A percentile compares a stretch with the other conserved stretches of the same genome.
Conservation (phyloP, 2,329 filamentous ascomycete species). For the Blastomyces parvus region DNA sequence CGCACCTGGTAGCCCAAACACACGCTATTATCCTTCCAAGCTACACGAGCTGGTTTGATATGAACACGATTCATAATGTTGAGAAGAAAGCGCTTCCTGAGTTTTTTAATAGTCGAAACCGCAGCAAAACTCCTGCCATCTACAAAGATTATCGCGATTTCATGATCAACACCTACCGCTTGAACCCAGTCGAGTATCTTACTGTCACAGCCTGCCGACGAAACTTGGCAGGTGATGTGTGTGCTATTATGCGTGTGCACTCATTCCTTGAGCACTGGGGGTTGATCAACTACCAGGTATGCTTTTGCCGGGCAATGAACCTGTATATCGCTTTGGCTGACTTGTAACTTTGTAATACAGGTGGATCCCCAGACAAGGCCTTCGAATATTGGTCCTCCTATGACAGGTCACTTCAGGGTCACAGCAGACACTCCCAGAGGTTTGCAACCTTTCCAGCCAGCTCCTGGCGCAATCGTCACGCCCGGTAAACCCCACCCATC, state of each 20-base stretch:
- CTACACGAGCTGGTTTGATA: conserved; percentile 98
- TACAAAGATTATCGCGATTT: conserved; percentile 99
- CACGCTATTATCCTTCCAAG: conserved; percentile 94
- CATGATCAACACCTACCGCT: conserved; percentile 98
- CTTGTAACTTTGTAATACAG: conserved; percentile 41
- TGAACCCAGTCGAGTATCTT: conserved; percentile 92
- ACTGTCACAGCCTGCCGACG: conserved; percentile 93
- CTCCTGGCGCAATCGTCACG: conserved; percentile 59
- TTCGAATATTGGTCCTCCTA: conserved; percentile 89
- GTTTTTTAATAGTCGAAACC: conserved; percentile 97
- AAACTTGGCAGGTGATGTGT: conserved; percentile 93
- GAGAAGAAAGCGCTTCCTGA: conserved; percentile 93
- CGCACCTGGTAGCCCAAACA: conserved; percentile 85
- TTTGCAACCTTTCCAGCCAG: conserved; percentile 89
- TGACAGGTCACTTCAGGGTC: conserved; percentile 94
- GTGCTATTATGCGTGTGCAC: conserved; percentile 97
- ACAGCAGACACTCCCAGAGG: conserved; percentile 92
- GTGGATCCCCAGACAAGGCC: conserved; percentile 93
- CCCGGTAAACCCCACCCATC: conserved; percentile 52
- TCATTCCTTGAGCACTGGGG: conserved; percentile 98
- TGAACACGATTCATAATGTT: conserved; percentile 81
- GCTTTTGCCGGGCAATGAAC: conserved; percentile 36
- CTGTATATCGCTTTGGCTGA: conserved; percentile 1
- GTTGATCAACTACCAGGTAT: conserved; percentile 95
- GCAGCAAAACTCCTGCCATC: conserved; percentile 92